A percentile compares a stretch with the other conserved stretches of the same genome.
phyloP scores from a whole-genome alignment of 148 eudicot genomes.

The Cornus suecica region DNA sequence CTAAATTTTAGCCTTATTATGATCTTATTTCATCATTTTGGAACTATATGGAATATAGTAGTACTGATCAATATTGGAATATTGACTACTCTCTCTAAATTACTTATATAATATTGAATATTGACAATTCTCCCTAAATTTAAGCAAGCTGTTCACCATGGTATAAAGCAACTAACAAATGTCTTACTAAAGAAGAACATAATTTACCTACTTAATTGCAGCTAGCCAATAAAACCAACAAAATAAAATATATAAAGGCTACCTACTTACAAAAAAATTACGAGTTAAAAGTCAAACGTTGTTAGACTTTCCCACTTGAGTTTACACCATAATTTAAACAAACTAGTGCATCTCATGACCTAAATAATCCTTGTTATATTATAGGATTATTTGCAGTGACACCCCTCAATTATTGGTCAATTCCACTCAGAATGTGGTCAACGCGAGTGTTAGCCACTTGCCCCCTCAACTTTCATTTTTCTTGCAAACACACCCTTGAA shows the following conservation, averaged over 20 bases:
- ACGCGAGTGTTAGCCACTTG: no score
- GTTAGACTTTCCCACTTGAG: neutral
- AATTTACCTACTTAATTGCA: neutral
- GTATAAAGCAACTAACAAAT: neutral
- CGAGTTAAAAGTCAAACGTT: neutral
- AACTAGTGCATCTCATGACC: neutral
- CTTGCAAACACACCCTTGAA: no score
- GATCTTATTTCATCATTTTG: neutral
- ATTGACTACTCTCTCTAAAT: no score
- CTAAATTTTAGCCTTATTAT: neutral
- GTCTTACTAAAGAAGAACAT: neutral
- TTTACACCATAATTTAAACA: neutral
- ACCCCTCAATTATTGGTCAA: no score
- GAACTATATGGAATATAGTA: neutral
- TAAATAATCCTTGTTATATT: neutral
- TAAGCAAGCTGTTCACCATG: neutral
- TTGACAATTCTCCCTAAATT: neutral
- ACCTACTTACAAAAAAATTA: neutral
- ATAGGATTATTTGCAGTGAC: no score
- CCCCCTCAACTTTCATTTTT: no score
- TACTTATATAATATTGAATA: no score
- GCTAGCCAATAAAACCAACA: neutral
- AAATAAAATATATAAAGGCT: neutral
- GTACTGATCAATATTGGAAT: no score
- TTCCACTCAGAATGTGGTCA: no score